Base-by-base conservation (phyloP, 352 stramenopile species). In the Phytophthora sojae region DNA sequence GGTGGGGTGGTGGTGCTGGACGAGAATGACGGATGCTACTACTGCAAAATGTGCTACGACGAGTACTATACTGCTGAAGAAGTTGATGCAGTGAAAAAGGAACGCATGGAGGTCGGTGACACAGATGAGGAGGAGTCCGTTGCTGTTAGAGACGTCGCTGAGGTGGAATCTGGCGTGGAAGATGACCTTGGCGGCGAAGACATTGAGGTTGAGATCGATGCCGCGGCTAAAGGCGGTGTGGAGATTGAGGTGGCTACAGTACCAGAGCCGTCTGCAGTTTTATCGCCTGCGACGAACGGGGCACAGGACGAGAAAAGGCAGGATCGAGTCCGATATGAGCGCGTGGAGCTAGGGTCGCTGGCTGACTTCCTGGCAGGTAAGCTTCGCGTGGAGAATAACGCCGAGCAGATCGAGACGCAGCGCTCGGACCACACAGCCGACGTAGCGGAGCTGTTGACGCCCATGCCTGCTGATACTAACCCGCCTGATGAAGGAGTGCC, bases 11-110 rank as follows among this genome's bases (percentile, higher is more conserved):
- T 92, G 29, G 61, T 92, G 30, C 50, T 90, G 29, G 88, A 95
- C 30, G 73, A 85, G 35, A 81, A 77, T 21, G 86, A 95, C 54
- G 85, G 81, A 4, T 88, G 86, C 23, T 64, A 60, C n/a, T 95
- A 95, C 63, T 95, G 88, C 59, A 71, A 77, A 17, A 42, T 45
- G 29, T 94, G 88, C 60, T 96, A 83, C 49, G 80, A 93, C 15
- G 82, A 71, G 39, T 96, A 88, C 59, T 94, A 96, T 62, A 77
- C 72, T 49, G 37, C 25, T 23, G 42, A 6, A 26, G 26, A 52
- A 11, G 29, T 21, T 56, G 19, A 5, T 60, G 56, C 37, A 21
- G 14, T 17, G 47, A 26, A 8, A 26, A n/a, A 14, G 8, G 26
- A 4, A 23, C 21, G 19, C 32, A 51, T 57, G 19, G 58, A 56